These are phyloP conservation scores for Epichloe scottii DNA, from an alignment of 2,329 filamentous ascomycete species.

Conservation along the genomic window DNA sequence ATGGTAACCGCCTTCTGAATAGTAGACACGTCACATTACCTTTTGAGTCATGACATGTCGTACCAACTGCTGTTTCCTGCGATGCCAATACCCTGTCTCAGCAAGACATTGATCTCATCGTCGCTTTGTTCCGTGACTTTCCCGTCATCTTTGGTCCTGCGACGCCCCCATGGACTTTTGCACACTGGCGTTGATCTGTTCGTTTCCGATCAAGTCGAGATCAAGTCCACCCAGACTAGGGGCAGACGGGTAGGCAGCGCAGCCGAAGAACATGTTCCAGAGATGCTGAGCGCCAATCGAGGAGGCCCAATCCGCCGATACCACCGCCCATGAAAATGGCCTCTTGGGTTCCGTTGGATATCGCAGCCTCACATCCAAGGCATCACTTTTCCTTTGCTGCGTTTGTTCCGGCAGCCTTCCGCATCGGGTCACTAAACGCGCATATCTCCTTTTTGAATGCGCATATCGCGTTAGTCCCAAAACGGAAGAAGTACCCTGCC, in stretches of 20 bases:
- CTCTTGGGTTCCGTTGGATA: constrained; percentile 26
- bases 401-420: too few relatives aligned
- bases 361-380: constrained; percentile 34
- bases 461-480: too few relatives aligned
- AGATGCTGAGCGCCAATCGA: constrained; percentile 46
- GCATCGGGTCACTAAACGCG: too few relatives aligned
- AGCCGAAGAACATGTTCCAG: constrained; percentile 48
- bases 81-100: constrained; percentile 23
- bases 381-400: too few relatives aligned
- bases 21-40: too few relatives aligned
- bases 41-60: background rate
- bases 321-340: constrained; percentile 50
- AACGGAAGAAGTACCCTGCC: too few relatives aligned
- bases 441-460: too few relatives aligned
- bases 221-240: constrained; percentile 45
- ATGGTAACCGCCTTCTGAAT: too few relatives aligned
- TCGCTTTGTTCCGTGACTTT: constrained; percentile 42
- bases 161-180: constrained; percentile 29
- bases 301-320: constrained; percentile 50
- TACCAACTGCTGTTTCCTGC: background rate
- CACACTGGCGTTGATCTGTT: constrained; percentile 32
- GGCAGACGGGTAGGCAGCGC: constrained; percentile 44
- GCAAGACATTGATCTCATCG: constrained; percentile 46
- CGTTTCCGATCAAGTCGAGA: constrained; percentile 42
- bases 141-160: constrained; percentile 14